Conservation (phyloP, 208 protist genomes). For the Leishmania gerbilli region DNA sequence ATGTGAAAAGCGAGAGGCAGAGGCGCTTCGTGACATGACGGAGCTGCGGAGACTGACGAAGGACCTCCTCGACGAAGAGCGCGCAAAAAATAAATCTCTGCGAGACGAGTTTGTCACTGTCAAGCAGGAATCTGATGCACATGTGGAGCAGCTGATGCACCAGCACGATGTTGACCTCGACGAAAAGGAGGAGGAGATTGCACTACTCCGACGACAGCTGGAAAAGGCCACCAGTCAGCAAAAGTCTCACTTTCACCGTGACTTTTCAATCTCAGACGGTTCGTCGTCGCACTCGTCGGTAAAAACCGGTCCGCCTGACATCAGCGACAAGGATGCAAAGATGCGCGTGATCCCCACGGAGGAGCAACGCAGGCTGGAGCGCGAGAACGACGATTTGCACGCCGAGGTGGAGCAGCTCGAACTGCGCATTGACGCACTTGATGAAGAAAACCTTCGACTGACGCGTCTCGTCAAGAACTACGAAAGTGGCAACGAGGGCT, state of each 20-base stretch:
- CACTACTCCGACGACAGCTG: constrained; percentile 41
- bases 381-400: constrained; percentile 74
- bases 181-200: constrained; percentile 55
- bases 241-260: constrained; percentile 31
- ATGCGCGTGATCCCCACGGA: constrained; percentile 8
- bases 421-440: constrained; percentile 56
- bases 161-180: constrained; percentile 43
- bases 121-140: constrained; percentile 43
- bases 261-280: constrained; percentile 17
- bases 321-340: not conserved
- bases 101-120: constrained; percentile 43
- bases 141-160: constrained; percentile 52
- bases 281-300: constrained; percentile 12
- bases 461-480: constrained; percentile 68
- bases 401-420: constrained; percentile 76
- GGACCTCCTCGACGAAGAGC: constrained; percentile 67
- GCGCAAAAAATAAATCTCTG: constrained; percentile 38
- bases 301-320: not conserved
- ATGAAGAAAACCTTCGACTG: constrained; percentile 69
- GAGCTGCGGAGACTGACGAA: constrained; percentile 62
- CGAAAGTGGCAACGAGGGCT: constrained; percentile 73
- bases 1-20: constrained; percentile 67
- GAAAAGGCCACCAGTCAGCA: constrained; percentile 36
- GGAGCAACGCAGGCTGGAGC: constrained; percentile 46
- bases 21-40: constrained; percentile 80